Evolutionary conservation across 371 early-diverging fungal genomes (phyloP), one percentile per base, ranked within the genome.

Genomic region (Smittium mucronatum): DNA sequence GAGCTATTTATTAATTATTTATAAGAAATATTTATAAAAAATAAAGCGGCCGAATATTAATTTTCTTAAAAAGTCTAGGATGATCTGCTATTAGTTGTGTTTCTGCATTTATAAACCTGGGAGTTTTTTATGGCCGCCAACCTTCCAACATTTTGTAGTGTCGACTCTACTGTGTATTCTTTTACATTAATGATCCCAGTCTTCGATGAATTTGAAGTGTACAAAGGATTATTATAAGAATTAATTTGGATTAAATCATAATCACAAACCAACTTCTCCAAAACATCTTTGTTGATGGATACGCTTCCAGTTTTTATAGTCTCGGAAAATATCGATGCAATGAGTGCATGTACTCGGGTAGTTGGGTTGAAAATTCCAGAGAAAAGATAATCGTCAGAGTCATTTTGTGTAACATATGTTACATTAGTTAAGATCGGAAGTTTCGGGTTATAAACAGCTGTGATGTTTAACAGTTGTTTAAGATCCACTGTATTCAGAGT

Each of bases 361-460:
- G 57, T 47, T 30, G 69, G 69, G 34, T 68, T 57, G 29, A 60
- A 31, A 25, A 17, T 8, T 11, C 58, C 69, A 25, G 26, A 16
- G 34, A 68, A 68, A 34, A 36, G 29, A 31, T 68, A 63, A 2
- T 57, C 21, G 30, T 68, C 69, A 29, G 69, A 26, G 36, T 68
- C 26, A 17, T 17, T 21, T 32, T 58, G 58, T 36, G 69, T 34
- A 34, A 71, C 47, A 30, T 79, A 71, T 2, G 75, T 73, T 30
- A 79, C 63, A 1, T 65, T 73, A 21, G 75, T 34, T 21, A 70
- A 70, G 1, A 63, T 29, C n/a, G 72, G 68, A 1, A 69, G 68
- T 0, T 69, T 15, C 2, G 74, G 71, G 30, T 76, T 60, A 8
- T 17, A 17, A 21, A 65, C 2, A 8, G 25, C 65, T 25, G 2